Percentiles rank a stretch among this genome's conserved stretches.
These are phyloP conservation scores for Lindgomyces ingoldianus DNA, from an alignment of 495 filamentous ascomycete species.

Conservation along the genomic window DNA sequence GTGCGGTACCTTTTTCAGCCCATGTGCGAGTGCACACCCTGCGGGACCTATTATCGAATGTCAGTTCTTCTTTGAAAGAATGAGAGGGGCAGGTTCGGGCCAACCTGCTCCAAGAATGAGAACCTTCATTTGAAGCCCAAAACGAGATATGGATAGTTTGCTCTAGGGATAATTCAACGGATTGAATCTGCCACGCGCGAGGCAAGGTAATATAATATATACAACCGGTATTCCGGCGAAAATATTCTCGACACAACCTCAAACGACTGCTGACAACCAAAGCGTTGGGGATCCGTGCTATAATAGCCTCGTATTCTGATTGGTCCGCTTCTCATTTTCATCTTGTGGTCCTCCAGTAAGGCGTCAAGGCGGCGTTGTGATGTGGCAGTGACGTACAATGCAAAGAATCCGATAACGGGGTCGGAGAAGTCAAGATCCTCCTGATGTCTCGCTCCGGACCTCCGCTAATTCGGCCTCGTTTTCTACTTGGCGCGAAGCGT, in stretches of 20 bases:
- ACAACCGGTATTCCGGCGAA: no score
- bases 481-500: no score
- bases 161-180: background rate
- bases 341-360: background rate
- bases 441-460: no score
- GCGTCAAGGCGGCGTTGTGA: background rate
- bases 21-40: conserved; percentile 26
- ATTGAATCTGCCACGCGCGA: background rate
- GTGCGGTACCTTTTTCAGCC: conserved; percentile 26
- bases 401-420: no score
- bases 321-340: no score
- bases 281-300: background rate
- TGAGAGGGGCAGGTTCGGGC: background rate
- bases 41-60: conserved; percentile 8
- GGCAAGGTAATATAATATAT: background rate
- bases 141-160: no score
- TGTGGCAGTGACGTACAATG: background rate
- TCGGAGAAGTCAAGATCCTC: no score
- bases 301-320: background rate
- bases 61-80: background rate
- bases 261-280: background rate
- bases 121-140: conserved; percentile 19
- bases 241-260: no score
- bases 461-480: no score
- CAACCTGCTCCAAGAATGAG: conserved; percentile 7